phyloP scores from a whole-genome alignment of 345 rosid genomes.

The Gossypium anomalum region DNA sequence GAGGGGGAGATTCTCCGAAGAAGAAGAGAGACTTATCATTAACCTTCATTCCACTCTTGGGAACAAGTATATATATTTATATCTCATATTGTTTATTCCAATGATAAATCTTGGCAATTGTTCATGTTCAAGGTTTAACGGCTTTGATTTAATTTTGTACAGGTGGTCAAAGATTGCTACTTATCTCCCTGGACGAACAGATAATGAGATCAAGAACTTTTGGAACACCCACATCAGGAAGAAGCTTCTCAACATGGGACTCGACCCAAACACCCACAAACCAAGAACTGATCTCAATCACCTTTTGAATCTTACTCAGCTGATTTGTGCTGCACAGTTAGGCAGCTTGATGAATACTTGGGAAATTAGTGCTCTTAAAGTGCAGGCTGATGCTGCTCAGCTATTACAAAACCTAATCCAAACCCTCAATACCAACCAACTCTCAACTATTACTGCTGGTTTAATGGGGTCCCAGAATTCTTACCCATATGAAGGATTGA shows the following conservation, averaged over 20 bases:
- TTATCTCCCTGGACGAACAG: conserved; percentile 79
- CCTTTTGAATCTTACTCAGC: conserved; percentile 39
- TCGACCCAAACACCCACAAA: conserved; percentile 73
- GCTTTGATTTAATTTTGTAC: conserved; percentile 6
- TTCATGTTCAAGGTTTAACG: background rate
- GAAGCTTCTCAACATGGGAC: conserved; percentile 70
- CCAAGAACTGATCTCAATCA: conserved; percentile 49
- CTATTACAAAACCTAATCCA: conserved; percentile 42
- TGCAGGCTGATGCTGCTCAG: conserved; percentile 43
- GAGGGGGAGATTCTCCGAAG: conserved; percentile 68
- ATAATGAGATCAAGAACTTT: conserved; percentile 83
- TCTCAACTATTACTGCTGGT: conserved; percentile 16
- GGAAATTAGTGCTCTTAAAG: conserved; percentile 22
- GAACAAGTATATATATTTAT: conserved; percentile 48
- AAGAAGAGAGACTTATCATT: conserved; percentile 70
- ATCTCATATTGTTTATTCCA: background rate
- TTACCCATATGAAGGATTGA: conserved; percentile 4
- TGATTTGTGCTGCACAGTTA: conserved; percentile 24
- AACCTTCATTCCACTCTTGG: conserved; percentile 66
- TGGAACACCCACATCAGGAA: conserved; percentile 85
- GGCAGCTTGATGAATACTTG: conserved; percentile 18
- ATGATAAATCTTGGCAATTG: no score
- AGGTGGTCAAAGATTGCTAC: conserved; percentile 89
- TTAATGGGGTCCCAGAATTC: conserved; percentile 17
- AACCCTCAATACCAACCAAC: conserved; percentile 29